Base-by-base conservation (phyloP, 106 monocot species). In the Dendrobium catenatum region DNA sequence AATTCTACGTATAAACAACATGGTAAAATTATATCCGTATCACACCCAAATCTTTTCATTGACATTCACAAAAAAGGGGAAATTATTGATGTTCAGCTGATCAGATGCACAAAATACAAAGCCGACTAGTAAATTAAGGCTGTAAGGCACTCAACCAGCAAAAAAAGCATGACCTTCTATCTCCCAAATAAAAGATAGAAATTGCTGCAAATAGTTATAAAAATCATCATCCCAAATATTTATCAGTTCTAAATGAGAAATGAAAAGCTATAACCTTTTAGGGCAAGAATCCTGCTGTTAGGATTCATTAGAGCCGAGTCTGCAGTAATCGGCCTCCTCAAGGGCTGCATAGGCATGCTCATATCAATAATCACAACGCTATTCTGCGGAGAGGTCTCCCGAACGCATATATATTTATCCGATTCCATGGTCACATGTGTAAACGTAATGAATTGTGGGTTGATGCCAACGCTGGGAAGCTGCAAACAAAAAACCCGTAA, bases 371-470 rank as follows among this genome's bases (percentile, higher is more conserved):
- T 94, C 17, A 94, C 92, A 24, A 98, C 94, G 26, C 97, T 97
- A 78, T 97, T 97, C 89, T 94, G 92, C 15, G 97, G 97, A 0
- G 97, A 94, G 0, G 94, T 97, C 90, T 97, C 97, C 82, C 97
- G 89, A n/a, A 97, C 92, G 44, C 97, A 98, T 55, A 98, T 98
- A 73, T 91, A 93, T 83, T 92, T 98, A 11, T 98, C 97, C 16
- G 97, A 98, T 67, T 98, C 97, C 97, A 98, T 98, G 4, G 97
- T 94, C 13, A 98, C 97, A 67, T 98, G 97, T 19, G 97, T 98
- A 72, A 98, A 98, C 3, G 97, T 98, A 72, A 94, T 89, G 83
- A 98, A 98, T 79, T 98, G 97, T 20, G 79, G 92, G 78, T 89
- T 94, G 75, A 98, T 89, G 41, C 97, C 97, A 55, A 94, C 59